Evolutionary conservation across 768 basidiomycete species (phyloP), one percentile per base, ranked within the genome.

Genomic region (Phaffia tasmanica): DNA sequence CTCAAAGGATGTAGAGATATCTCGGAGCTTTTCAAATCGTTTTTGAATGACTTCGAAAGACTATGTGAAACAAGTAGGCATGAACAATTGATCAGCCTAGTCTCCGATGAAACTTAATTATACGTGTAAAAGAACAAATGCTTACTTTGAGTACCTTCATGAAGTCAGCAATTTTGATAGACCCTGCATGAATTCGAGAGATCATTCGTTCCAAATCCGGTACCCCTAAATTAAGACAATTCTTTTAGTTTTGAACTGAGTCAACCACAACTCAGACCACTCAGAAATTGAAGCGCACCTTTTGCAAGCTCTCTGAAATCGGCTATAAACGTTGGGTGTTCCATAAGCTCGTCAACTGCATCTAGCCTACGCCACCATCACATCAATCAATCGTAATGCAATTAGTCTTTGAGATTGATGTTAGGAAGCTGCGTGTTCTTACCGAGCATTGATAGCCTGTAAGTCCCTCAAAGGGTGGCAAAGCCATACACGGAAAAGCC

Each of bases 401-500:
- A 63, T 15, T 42, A 65, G 62, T 65, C 59, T 58, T 66, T 69
- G 64, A 70, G 6, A 27, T 23, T 63, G 65, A 55, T 30, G 23
- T 46, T 15, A 21, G 35, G 21, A 27, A 48, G 14, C 59, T 0
- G 14, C 14, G 0, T 6, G 5, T 58, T 69, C 79, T 70, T 72
- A 89, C 91, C 92, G 81, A 50, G 88, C 85, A 72, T 94, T 93
- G 77, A 99, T 98, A 57, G 88, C 88, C 15, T 81, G 74, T 47
- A 85, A 84, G 49, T 88, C 84, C 35, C 86, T 83, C 69, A 99
- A 77, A 23, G 95, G 95, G 81, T 86, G 86, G 70, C 90, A 95
- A 9, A 99, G 80, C 95, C 95, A 99, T 62, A 94, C 87, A 51
- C 93, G 84, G 82, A 99, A 98, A 32, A 98, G 80, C 29, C 95